A percentile compares a stretch with the other conserved stretches of the same genome.
phyloP scores from a whole-genome alignment of 2,329 filamentous ascomycete species.

The Epichloe scottii region DNA sequence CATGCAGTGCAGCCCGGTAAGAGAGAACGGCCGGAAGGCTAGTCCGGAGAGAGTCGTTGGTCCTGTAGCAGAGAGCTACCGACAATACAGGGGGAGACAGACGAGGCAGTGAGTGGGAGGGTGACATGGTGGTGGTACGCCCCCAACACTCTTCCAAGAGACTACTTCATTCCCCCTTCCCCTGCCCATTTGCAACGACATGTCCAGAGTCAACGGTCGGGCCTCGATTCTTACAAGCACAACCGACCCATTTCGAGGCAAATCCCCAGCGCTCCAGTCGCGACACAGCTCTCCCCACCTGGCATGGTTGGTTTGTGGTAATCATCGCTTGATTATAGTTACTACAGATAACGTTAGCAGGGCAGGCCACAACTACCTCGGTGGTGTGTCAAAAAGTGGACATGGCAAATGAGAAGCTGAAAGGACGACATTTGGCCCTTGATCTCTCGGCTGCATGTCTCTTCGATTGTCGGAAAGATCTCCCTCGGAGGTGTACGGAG shows the following conservation, averaged over 20 bases:
- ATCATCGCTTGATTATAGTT: constrained; percentile 55
- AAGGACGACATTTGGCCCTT: neutral
- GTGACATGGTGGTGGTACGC: neutral
- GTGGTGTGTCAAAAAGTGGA: neutral
- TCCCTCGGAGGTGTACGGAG: neutral
- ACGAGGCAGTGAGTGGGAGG: neutral
- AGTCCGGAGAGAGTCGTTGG: neutral
- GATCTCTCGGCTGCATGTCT: neutral
- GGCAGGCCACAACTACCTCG: neutral
- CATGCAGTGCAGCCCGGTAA: neutral
- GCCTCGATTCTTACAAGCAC: neutral
- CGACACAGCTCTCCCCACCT: constrained; percentile 3
- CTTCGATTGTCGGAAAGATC: neutral
- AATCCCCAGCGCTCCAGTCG: constrained; percentile 3
- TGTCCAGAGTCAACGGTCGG: neutral
- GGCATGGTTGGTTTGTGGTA: neutral
- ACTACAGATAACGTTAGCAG: constrained; percentile 17
- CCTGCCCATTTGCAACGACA: neutral
- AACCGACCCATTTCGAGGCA: neutral
- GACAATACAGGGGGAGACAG: neutral
- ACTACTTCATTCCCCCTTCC: no score
- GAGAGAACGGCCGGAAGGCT: neutral
- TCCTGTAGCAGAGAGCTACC: neutral
- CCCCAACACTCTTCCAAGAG: neutral
- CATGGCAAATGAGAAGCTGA: neutral